Base-by-base conservation (phyloP, 768 basidiomycete species). In the Tricholoma bakamatsutake region DNA sequence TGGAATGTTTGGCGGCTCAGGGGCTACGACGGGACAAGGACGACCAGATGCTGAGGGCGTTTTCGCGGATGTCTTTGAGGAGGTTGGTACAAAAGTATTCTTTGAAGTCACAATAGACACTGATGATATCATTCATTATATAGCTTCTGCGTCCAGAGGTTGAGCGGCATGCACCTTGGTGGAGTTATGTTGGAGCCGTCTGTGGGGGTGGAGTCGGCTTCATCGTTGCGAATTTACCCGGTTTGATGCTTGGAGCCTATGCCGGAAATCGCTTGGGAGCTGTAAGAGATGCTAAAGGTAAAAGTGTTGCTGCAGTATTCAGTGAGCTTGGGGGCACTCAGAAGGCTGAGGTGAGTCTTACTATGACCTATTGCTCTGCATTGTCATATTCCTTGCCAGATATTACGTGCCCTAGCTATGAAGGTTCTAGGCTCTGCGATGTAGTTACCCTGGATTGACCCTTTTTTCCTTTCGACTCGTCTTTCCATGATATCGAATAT, bases 241-340 rank as follows among this genome's bases (percentile, higher is more conserved):
- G 93, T 6, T 75, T 92, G 12, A 80, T 94, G 73, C 77, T 94
- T 17, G 94, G 94, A 50, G 90, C 87, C 2, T 80, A 87, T 61
- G 90, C 92, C 0, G 94, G 94, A 0, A 96, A 94, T 66, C 77
- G 91, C n/a, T 72, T 97, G 28, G 94, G 94, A 42, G 92, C 93
- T 3, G 77, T 98, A 47, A 78, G 94, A 55, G 94, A 98, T 65
- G 94, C 94, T 3, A 98, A 98, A 74, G 90, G 94, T 9, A 93
- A 91, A 78, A 88, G 88, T 58, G 93, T 98, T 21, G 93, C 90
- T 2, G 80, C 87, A 8, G 94, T 97, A 15, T 98, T 98, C 68
- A 72, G 76, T 46, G 81, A 88, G 18, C 77, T 97, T 24, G 86
- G 83, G 15, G 80, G 83, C 2, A 74, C 73, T 50, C 88, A 94